A percentile compares a stretch with the other conserved stretches of the same genome.
These are phyloP conservation scores for Trichophyton rubrum DNA, from an alignment of 2,329 filamentous ascomycete genomes.

Conservation along the genomic window DNA sequence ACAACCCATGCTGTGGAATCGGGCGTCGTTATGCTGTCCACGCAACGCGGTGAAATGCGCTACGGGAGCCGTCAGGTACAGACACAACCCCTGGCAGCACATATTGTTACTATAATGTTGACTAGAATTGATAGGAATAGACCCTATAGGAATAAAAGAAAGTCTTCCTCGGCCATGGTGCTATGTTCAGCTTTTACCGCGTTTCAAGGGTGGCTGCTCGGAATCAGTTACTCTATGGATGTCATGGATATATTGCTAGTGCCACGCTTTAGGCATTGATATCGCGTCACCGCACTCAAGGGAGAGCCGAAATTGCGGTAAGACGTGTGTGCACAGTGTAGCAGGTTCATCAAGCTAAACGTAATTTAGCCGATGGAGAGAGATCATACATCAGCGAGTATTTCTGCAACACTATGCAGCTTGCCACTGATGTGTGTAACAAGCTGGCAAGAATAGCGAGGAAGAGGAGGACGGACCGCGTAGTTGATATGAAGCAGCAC, in stretches of 20 bases:
- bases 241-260: not conserved
- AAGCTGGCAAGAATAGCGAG: not conserved
- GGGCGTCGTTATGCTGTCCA: not conserved
- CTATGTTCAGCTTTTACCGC: not conserved
- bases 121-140: not conserved
- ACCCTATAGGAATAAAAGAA: not conserved
- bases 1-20: not conserved
- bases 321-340: not conserved
- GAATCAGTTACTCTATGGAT: not conserved
- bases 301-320: not conserved
- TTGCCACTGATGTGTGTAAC: not conserved
- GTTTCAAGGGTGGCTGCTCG: not conserved
- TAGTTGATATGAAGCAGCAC: not conserved
- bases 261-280: not conserved
- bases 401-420: not conserved
- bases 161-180: not conserved
- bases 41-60: not conserved
- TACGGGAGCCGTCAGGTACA: not conserved
- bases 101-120: too few species aligned
- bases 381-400: not conserved
- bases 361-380: not conserved
- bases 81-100: not conserved
- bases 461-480: not conserved
- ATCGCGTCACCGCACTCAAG: not conserved
- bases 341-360: not conserved